Conservation (phyloP, 768 basidiomycete genomes). For the Fomitopsis serialis region DNA sequence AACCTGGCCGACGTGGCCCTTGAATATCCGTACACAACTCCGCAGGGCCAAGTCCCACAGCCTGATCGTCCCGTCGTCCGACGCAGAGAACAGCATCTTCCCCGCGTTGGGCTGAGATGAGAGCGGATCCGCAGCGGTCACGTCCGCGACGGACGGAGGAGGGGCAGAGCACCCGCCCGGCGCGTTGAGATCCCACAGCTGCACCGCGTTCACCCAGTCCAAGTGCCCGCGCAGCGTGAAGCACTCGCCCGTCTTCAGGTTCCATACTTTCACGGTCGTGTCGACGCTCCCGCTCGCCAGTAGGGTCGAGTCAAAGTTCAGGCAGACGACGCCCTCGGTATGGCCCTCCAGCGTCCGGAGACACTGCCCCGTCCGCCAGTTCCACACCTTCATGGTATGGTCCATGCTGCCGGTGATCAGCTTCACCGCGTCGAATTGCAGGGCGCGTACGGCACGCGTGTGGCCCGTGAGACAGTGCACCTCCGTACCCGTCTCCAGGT, state of each 20-base stretch:
- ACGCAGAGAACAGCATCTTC: slow-evolving; percentile 96
- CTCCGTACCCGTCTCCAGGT: slow-evolving; percentile 85
- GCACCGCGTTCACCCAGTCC: slow-evolving; percentile 96
- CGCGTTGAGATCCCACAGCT: slow-evolving; percentile 75
- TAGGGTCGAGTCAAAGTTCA: slow-evolving; percentile 88
- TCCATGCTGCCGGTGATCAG: slow-evolving; percentile 98
- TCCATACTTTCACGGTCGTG: slow-evolving; percentile 93
- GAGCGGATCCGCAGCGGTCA: background rate
- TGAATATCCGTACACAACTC: slow-evolving; percentile 77
- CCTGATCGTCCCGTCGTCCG: slow-evolving; percentile 89
- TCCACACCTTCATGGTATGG: slow-evolving; percentile 90
- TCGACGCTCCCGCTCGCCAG: slow-evolving; percentile 93
- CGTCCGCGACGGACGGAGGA: slow-evolving; percentile 10
- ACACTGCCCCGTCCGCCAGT: slow-evolving; percentile 88
- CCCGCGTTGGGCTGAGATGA: slow-evolving; percentile 41
- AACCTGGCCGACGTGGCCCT: slow-evolving; percentile 91
- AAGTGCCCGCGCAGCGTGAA: slow-evolving; percentile 90
- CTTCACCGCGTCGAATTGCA: slow-evolving; percentile 95
- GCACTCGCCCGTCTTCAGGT: slow-evolving; percentile 84
- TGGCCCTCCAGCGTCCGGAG: slow-evolving; percentile 88
- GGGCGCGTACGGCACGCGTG: slow-evolving; percentile 81
- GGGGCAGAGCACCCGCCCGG: slow-evolving; percentile 26
- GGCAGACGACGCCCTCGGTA: slow-evolving; percentile 84
- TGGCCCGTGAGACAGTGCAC: slow-evolving; percentile 85
- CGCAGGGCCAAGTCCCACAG: slow-evolving; percentile 88